Percentiles rank a stretch among this genome's conserved stretches.
These are phyloP conservation scores for Mycena albidolilacea DNA, from an alignment of 768 basidiomycete genomes.

Conservation along the genomic window DNA sequence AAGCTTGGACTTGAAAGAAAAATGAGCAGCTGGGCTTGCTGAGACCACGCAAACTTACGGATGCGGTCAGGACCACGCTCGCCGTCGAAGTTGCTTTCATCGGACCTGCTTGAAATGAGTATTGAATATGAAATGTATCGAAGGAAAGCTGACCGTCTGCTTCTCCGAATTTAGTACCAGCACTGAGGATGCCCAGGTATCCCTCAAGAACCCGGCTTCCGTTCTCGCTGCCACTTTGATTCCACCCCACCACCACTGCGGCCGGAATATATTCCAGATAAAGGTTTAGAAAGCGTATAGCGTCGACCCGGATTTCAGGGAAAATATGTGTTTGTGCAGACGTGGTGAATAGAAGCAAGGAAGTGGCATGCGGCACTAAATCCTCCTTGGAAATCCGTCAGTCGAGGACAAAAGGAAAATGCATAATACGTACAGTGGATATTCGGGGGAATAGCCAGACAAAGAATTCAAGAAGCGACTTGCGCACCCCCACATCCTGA, in stretches of 20 bases:
- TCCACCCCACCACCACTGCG: constrained; percentile 79
- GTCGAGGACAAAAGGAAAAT: not conserved
- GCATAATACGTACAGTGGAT: constrained; percentile 60
- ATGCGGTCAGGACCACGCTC: constrained; percentile 74
- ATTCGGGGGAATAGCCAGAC: constrained; percentile 80
- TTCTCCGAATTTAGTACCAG: constrained; percentile 74
- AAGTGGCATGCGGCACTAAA: constrained; percentile 79
- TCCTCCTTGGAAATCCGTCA: constrained; percentile 64
- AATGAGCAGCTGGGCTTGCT: not conserved
- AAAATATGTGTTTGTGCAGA: constrained; percentile 97
- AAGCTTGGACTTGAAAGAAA: constrained; percentile 76
- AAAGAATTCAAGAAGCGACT: constrained; percentile 76
- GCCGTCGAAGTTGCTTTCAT: constrained; percentile 71
- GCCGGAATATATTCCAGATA: constrained; percentile 80
- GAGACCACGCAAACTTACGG: constrained; percentile 58
- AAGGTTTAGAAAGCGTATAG: constrained; percentile 83
- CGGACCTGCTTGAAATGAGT: constrained; percentile 47
- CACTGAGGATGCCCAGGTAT: constrained; percentile 84
- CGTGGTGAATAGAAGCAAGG: constrained; percentile 87
- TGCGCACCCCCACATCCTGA: constrained; percentile 88
- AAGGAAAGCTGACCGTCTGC: constrained; percentile 60
- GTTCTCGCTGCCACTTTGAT: constrained; percentile 62
- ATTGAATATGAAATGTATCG: not conserved
- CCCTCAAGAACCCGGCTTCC: constrained; percentile 81
- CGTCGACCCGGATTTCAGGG: constrained; percentile 94